Percentiles rank a stretch among this genome's conserved stretches.
These are phyloP conservation scores for Tylopilus rubrobrunneus DNA, from an alignment of 768 basidiomycete species.

Conservation along the genomic window DNA sequence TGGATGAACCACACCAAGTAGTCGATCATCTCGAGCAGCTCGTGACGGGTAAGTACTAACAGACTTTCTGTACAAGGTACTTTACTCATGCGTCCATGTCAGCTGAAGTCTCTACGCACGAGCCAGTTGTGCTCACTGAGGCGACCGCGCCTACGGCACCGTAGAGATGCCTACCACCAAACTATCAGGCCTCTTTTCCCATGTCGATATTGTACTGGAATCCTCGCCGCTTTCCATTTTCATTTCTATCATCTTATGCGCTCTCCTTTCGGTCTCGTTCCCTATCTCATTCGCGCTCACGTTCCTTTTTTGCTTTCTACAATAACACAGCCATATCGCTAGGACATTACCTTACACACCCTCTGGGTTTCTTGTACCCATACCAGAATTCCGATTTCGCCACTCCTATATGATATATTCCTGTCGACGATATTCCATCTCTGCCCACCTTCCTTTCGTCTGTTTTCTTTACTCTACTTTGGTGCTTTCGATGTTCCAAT, in stretches of 20 bases:
- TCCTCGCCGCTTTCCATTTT: neutral
- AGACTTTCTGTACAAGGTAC: neutral
- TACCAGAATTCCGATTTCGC: slow-evolving; percentile 4
- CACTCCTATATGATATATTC: slow-evolving; percentile 10
- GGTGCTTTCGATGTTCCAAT: slow-evolving; percentile 69
- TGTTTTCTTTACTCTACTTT: slow-evolving; percentile 24
- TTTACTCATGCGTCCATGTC: slow-evolving; percentile 1
- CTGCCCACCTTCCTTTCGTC: neutral
- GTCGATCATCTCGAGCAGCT: neutral
- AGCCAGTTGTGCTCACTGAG: neutral
- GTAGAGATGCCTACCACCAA: neutral
- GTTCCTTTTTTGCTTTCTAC: slow-evolving; percentile 13
- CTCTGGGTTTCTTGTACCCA: neutral
- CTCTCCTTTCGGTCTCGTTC: slow-evolving; percentile 2
- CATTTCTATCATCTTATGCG: neutral
- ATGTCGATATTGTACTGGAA: neutral
- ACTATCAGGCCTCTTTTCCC: neutral
- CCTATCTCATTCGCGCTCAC: neutral
- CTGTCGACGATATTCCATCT: neutral
- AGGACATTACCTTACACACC: slow-evolving; percentile 14
- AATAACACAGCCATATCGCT: slow-evolving; percentile 2
- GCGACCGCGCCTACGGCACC: slow-evolving; percentile 1
- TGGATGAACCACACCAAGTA: neutral
- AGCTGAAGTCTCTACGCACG: neutral
- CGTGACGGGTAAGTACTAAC: slow-evolving; percentile 10